Conservation (phyloP, 805 yeast genomes). For the Clavispora santaluciae region DNA sequence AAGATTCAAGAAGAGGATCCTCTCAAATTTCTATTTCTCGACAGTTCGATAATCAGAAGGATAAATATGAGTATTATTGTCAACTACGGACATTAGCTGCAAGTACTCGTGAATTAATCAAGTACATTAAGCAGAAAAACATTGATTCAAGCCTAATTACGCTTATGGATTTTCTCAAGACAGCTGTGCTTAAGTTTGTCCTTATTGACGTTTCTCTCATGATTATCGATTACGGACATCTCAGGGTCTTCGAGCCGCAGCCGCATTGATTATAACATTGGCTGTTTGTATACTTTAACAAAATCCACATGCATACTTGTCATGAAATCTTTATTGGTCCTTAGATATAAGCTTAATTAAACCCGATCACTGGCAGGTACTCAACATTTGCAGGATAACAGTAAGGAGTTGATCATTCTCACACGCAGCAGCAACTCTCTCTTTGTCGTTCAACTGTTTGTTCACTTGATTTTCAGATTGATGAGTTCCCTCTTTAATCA, state of each 20-base stretch:
- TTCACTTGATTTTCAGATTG: conserved; percentile 95
- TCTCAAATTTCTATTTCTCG: conserved; percentile 11
- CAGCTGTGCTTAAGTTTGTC: conserved; percentile 30
- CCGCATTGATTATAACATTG: background rate
- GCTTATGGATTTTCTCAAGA: conserved; percentile 34
- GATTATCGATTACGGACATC: conserved; percentile 29
- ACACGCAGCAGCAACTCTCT: conserved; percentile 97
- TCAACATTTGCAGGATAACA: conserved; percentile 90
- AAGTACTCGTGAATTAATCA: conserved; percentile 8
- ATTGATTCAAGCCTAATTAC: conserved; percentile 17
- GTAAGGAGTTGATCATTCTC: conserved; percentile 87
- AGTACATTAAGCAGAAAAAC: conserved; percentile 9
- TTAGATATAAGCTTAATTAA: background rate
- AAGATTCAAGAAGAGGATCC: conserved; percentile 18
- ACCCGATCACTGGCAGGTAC: conserved; percentile 52
- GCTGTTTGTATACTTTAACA: too few species aligned
- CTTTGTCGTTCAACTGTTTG: conserved; percentile 95
- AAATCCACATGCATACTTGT: background rate
- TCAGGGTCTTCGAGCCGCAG: conserved; percentile 1
- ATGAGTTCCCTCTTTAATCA: conserved; percentile 87
- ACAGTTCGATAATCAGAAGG: conserved; percentile 26
- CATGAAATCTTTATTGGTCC: background rate
- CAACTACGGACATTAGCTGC: conserved; percentile 21
- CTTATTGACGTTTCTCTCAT: conserved; percentile 33
- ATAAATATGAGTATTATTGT: conserved; percentile 32